phyloP scores from a whole-genome alignment of 73 alveolate genomes.

The Effrenium voratum region DNA sequence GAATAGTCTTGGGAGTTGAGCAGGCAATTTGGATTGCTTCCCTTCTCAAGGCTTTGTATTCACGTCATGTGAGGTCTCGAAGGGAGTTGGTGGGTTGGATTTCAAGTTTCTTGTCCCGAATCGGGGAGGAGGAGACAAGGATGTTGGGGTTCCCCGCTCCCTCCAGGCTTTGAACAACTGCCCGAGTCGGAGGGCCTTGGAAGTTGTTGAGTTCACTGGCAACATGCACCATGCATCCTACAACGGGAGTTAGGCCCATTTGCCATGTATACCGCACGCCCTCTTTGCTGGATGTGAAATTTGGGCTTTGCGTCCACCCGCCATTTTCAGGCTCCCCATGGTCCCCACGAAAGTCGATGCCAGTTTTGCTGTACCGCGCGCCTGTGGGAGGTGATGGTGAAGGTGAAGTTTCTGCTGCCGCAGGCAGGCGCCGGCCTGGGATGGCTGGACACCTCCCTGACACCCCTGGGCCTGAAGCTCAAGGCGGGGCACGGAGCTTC shows the following conservation, averaged over 20 bases:
- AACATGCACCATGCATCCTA: not conserved
- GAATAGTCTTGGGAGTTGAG: too few species aligned
- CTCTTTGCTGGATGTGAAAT: not conserved
- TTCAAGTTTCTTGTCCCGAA: too few species aligned
- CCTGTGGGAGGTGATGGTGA: slow-evolving; percentile 6
- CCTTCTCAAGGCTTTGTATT: too few species aligned
- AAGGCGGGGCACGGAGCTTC: slow-evolving; percentile 1
- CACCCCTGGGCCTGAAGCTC: slow-evolving; percentile 36
- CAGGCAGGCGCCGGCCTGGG: slow-evolving; percentile 75
- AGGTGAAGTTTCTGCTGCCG: slow-evolving; percentile 77
- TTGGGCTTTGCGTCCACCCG: not conserved
- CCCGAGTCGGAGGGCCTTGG: too few species aligned
- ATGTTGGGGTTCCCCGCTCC: too few species aligned
- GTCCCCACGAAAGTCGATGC: not conserved
- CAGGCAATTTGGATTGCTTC: too few species aligned
- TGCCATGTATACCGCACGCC: not conserved
- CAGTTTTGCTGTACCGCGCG: not conserved
- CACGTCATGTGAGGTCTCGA: too few species aligned
- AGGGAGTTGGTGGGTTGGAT: too few species aligned
- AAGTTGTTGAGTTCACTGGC: not conserved
- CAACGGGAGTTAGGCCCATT: not conserved
- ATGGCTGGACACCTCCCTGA: slow-evolving; percentile 61
- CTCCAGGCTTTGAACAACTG: too few species aligned
- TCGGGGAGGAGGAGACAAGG: too few species aligned
- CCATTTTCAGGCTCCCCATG: not conserved